Evolutionary conservation across 495 filamentous ascomycete species (phyloP).

Genomic region (Immersiella caudata): DNA sequence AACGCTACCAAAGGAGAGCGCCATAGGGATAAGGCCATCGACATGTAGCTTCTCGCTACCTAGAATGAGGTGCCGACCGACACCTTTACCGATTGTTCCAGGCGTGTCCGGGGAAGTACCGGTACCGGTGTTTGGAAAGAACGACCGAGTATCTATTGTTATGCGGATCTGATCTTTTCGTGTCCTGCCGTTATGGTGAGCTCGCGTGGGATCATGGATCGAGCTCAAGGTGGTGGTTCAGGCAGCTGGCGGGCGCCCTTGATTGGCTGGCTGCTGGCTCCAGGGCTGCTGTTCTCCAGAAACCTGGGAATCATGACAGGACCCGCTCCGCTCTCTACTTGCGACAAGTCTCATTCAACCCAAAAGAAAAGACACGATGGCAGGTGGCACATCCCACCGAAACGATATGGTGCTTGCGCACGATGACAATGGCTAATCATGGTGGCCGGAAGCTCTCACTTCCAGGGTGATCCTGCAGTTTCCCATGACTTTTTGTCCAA

Average conservation of each 20-base stretch:
- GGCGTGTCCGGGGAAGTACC: background rate
- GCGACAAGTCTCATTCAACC: conserved; percentile 9
- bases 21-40: no score
- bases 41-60: no score
- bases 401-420: background rate
- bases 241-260: background rate
- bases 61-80: no score
- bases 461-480: background rate
- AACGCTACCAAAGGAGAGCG: no score
- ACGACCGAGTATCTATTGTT: background rate
- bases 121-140: conserved; percentile 1
- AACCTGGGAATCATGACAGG: background rate
- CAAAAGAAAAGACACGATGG: background rate
- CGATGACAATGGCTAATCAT: background rate
- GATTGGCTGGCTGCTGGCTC: background rate
- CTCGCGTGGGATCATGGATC: conserved; percentile 15
- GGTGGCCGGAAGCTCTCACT: background rate
- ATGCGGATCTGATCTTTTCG: conserved; percentile 9
- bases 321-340: conserved; percentile 1
- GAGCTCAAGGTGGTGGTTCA: conserved; percentile 10
- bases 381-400: background rate
- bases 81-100: background rate
- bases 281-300: background rate
- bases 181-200: conserved; percentile 4
- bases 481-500: background rate